Percentiles rank a stretch among this genome's conserved stretches.
phyloP scores from a whole-genome alignment of 768 basidiomycete genomes.

The Lactifluus echinatus region DNA sequence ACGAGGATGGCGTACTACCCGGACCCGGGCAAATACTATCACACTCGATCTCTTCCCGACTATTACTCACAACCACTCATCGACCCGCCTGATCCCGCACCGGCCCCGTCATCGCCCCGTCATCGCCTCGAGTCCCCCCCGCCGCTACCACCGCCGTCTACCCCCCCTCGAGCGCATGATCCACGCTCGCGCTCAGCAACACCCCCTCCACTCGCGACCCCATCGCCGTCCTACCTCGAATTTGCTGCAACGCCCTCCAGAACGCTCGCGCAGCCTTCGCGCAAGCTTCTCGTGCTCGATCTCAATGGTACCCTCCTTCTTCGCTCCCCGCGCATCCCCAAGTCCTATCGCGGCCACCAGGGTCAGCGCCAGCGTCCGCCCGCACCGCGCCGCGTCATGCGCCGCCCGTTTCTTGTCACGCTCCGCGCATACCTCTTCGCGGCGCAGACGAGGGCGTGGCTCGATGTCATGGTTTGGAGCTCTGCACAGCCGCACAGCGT shows the following conservation, averaged over 20 bases:
- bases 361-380: neutral
- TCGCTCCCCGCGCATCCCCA: slow-evolving; percentile 36
- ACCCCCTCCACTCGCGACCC: slow-evolving; percentile 16
- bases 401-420: slow-evolving; percentile 55
- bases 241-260: slow-evolving; percentile 27
- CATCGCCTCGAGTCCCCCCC: neutral
- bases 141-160: neutral
- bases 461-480: slow-evolving; percentile 86
- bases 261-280: slow-evolving; percentile 25
- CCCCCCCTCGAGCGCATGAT: neutral
- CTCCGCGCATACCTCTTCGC: slow-evolving; percentile 61
- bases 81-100: neutral
- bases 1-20: too few species aligned
- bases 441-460: slow-evolving; percentile 48
- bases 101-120: neutral
- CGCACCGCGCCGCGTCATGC: slow-evolving; percentile 36
- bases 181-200: neutral
- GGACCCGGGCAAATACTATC: neutral
- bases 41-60: neutral
- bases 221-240: slow-evolving; percentile 32
- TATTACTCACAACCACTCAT: neutral
- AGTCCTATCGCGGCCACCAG: neutral
- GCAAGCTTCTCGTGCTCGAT: slow-evolving; percentile 69
- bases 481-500: slow-evolving; percentile 79
- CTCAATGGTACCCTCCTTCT: slow-evolving; percentile 67